A percentile compares a stretch with the other conserved stretches of the same genome.
Evolutionary conservation across 257 asterid species (phyloP).

Genomic region (Solanum dulcamara): DNA sequence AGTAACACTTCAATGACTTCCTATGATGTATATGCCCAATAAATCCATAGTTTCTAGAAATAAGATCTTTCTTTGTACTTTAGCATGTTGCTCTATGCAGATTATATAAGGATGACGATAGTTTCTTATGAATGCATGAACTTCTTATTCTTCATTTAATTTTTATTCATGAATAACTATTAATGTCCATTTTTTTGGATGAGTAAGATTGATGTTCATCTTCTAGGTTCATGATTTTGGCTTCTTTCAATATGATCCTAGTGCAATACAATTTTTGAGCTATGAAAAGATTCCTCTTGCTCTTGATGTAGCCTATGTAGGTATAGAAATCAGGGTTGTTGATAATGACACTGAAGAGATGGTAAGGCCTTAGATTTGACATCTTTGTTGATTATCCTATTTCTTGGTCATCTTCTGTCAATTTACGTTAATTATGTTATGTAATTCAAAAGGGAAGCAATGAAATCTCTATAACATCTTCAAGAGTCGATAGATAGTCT

Average conservation of each 20-base stretch:
- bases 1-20: neutral
- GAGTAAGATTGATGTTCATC: neutral
- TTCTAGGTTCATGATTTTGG: conserved; percentile 95
- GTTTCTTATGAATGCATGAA: neutral
- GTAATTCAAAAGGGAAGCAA: neutral
- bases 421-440: neutral
- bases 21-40: too few relatives aligned
- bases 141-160: neutral
- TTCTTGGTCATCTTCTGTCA: neutral
- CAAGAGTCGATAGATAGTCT: neutral
- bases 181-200: neutral
- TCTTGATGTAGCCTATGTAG: conserved; percentile 93
- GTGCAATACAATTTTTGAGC: conserved; percentile 77
- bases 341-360: conserved; percentile 99
- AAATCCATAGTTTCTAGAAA: neutral
- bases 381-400: neutral
- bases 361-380: conserved; percentile 31
- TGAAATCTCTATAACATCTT: neutral
- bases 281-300: conserved; percentile 97
- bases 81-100: neutral
- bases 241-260: conserved; percentile 83
- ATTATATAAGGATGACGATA: neutral
- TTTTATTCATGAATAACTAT: neutral
- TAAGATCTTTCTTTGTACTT: neutral
- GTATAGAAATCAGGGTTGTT: conserved; percentile 94